Base-by-base conservation (phyloP, 2,329 filamentous ascomycete species). In the Tolypocladium paradoxum region DNA sequence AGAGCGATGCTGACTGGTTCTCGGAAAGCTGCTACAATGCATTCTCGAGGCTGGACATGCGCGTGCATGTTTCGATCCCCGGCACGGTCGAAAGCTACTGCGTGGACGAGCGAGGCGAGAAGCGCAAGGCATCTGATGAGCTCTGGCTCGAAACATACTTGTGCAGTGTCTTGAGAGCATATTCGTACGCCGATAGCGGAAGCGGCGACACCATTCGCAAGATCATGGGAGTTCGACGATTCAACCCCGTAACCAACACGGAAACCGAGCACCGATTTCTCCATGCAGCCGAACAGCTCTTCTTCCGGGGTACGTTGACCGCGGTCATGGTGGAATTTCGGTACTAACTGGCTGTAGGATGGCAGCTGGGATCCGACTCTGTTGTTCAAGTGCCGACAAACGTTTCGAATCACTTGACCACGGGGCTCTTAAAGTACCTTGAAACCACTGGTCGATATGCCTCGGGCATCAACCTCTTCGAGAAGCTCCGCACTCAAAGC, bases 211-310 rank as follows among this genome's bases (percentile, higher is more conserved):
- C 88, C 1, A 96, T 97, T 67, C 88, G 93, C 70, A 95, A 93
- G 73, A 96, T 99, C 55, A 88, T 97, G 66, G 93, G 92, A n/a
- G 90, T 97, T 50, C 82, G 93, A 61, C 83, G 93, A 57, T 97
- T 99, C 78, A 99, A 99, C 66, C 93, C 93, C 1, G 89, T 99
- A 56, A 96, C 90, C 48, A 97, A 88, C 69, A 97, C 93, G n/a
- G 93, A 99, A 69, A 90, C 90, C 56, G 93, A 99, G 70, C 93
- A 99, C 67, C 89, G 89, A 59, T 99, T 99, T 67, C 76, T 99
- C 43, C 88, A 95, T 64, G 90, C 93, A 22, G 93, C 93, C 12
- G 93, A 99, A 71, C 87, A 88, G 63, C 77, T 99, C 34, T 99
- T 99, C 72, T 97, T 97, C 73, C 83, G 88, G 71, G 92, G 90